A percentile compares a stretch with the other conserved stretches of the same genome.
These are phyloP conservation scores for Melampsora occidentalis DNA, from an alignment of 1,284 basidiomycete genomes.

Conservation along the genomic window DNA sequence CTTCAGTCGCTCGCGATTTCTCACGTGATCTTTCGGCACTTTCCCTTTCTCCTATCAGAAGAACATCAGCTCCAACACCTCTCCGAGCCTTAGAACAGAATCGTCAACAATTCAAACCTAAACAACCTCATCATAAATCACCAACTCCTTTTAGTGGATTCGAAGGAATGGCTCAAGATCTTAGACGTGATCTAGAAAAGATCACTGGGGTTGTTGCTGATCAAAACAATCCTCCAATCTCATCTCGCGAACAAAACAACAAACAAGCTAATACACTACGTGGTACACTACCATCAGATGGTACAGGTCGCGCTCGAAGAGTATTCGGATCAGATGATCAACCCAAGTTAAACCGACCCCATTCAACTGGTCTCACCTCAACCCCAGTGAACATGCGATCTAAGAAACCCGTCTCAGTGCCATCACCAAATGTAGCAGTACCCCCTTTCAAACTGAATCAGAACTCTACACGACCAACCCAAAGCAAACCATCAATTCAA, in stretches of 20 bases:
- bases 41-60: slow-evolving; percentile 34
- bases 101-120: slow-evolving; percentile 10
- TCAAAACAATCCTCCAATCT: background rate
- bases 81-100: slow-evolving; percentile 13
- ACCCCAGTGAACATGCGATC: slow-evolving; percentile 19
- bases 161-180: slow-evolving; percentile 35
- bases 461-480: background rate
- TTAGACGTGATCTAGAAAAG: slow-evolving; percentile 33
- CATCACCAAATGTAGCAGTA: background rate
- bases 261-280: slow-evolving; percentile 19
- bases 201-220: background rate
- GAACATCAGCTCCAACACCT: slow-evolving; percentile 26
- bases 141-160: slow-evolving; percentile 31
- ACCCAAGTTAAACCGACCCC: slow-evolving; percentile 16
- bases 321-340: slow-evolving; percentile 33
- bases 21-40: slow-evolving; percentile 41
- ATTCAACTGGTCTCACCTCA: slow-evolving; percentile 23
- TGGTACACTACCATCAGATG: slow-evolving; percentile 22
- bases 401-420: background rate
- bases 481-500: slow-evolving; percentile 19
- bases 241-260: slow-evolving; percentile 12
- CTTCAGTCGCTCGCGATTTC: slow-evolving; percentile 27
- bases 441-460: slow-evolving; percentile 6
- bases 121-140: background rate
- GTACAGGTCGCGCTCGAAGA: slow-evolving; percentile 27